Percentiles rank a stretch among this genome's conserved stretches.
These are phyloP conservation scores for Rhododendron ferrugineum DNA, from an alignment of 148 eudicot species.

Conservation along the genomic window DNA sequence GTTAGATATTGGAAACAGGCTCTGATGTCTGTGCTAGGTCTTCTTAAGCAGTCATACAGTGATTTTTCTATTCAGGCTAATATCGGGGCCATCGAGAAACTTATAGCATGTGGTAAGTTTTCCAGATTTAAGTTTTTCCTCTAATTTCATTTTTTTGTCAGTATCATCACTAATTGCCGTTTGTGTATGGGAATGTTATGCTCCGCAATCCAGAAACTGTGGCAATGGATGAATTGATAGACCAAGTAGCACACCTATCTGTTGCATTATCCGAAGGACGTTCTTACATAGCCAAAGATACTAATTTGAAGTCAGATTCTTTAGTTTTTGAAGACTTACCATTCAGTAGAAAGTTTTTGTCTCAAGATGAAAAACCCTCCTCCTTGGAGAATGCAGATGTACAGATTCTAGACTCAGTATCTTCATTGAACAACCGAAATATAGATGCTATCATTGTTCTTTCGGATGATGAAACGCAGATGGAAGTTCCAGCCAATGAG, in stretches of 20 bases:
- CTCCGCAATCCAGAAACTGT: conserved; percentile 50
- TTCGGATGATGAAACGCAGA: conserved; percentile 72
- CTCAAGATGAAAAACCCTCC: conserved; percentile 20
- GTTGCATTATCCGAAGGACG: conserved; percentile 44
- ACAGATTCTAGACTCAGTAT: conserved; percentile 30
- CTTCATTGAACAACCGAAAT: conserved; percentile 16
- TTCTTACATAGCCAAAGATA: conserved; percentile 17
- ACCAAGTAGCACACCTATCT: conserved; percentile 63
- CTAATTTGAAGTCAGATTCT: conserved; percentile 23
- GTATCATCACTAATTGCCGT: conserved; percentile 10
- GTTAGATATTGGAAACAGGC: conserved; percentile 89
- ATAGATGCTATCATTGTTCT: conserved; percentile 41
- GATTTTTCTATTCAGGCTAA: conserved; percentile 29
- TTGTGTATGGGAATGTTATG: conserved; percentile 3
- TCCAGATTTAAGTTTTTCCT: background rate
- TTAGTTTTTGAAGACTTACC: conserved; percentile 25
- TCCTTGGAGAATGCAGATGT: conserved; percentile 28
- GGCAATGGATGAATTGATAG: conserved; percentile 49
- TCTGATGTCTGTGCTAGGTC: conserved; percentile 46
- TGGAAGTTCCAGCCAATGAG: conserved; percentile 21
- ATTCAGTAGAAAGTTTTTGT: conserved; percentile 20
- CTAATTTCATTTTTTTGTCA: background rate
- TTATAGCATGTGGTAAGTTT: conserved; percentile 60
- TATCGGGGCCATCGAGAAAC: conserved; percentile 49
- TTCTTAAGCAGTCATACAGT: conserved; percentile 49